Evolutionary conservation across 2,329 filamentous ascomycete genomes (phyloP).

Genomic region (Ophiostoma montium): DNA sequence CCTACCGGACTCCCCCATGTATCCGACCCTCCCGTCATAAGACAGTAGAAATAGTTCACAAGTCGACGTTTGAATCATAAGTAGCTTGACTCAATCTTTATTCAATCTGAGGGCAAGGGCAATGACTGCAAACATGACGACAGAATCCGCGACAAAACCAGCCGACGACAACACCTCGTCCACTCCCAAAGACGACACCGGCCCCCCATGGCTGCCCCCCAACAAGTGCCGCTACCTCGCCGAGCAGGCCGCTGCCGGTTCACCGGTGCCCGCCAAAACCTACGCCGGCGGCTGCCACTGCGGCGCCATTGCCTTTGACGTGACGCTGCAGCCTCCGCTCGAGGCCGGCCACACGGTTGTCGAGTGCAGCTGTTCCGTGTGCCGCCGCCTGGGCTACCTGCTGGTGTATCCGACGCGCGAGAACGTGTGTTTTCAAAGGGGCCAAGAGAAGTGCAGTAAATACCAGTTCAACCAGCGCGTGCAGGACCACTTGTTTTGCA

Average conservation of each 20-base stretch:
- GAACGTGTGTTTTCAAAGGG: conserved; percentile 24
- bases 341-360: conserved; percentile 27
- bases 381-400: conserved; percentile 35
- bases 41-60: no score
- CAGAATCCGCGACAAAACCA: no score
- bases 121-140: no score
- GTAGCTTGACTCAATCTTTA: no score
- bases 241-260: not conserved
- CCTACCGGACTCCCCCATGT: no score
- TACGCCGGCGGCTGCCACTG: conserved; percentile 40
- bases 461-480: conserved; percentile 34
- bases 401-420: conserved; percentile 29
- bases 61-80: no score
- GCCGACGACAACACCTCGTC: not conserved
- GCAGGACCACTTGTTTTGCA: conserved; percentile 35
- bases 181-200: not conserved
- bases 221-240: conserved; percentile 1
- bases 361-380: conserved; percentile 41
- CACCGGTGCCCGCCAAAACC: conserved; percentile 14
- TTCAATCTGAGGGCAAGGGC: no score
- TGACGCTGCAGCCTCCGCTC: conserved; percentile 34
- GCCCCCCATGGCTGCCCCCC: not conserved
- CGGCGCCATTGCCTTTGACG: conserved; percentile 32
- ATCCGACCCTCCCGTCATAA: no score
- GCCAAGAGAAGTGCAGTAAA: conserved; percentile 20